Conservation (phyloP, 78 protist species). For the Protostelium mycophagum region DNA sequence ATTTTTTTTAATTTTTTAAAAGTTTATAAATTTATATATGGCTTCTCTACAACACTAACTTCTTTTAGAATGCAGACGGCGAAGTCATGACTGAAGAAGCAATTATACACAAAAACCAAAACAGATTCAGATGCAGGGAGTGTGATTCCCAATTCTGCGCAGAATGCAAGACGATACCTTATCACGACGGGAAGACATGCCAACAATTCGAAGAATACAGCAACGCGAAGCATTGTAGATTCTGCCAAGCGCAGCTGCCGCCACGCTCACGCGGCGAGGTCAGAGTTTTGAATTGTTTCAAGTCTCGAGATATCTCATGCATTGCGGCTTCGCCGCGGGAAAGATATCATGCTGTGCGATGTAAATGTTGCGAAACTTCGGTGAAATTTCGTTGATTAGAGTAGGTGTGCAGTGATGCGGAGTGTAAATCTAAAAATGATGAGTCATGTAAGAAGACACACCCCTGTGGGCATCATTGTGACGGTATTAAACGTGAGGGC, state of each 20-base stretch:
- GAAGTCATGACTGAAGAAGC: slow-evolving; percentile 26
- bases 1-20: no score
- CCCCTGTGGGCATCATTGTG: slow-evolving; percentile 64
- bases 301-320: no score
- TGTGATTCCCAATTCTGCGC: slow-evolving; percentile 63
- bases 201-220: slow-evolving; percentile 35
- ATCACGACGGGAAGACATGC: slow-evolving; percentile 73
- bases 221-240: slow-evolving; percentile 47
- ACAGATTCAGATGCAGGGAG: slow-evolving; percentile 41
- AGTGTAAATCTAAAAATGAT: slow-evolving; percentile 20
- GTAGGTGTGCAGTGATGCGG: slow-evolving; percentile 24
- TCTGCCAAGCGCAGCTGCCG: slow-evolving; percentile 16
- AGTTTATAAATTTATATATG: no score
- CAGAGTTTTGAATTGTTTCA: no score
- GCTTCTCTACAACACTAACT: neutral
- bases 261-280: neutral
- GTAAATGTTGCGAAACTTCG: neutral
- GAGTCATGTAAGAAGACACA: slow-evolving; percentile 22
- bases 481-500: slow-evolving; percentile 51
- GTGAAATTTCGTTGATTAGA: neutral
- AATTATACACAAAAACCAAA: slow-evolving; percentile 36
- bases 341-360: no score
- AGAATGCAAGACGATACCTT: slow-evolving; percentile 52
- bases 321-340: no score
- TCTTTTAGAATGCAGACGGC: slow-evolving; percentile 15